Base-by-base conservation (phyloP, 352 stramenopile species). In the Phytopythium sindhum region DNA sequence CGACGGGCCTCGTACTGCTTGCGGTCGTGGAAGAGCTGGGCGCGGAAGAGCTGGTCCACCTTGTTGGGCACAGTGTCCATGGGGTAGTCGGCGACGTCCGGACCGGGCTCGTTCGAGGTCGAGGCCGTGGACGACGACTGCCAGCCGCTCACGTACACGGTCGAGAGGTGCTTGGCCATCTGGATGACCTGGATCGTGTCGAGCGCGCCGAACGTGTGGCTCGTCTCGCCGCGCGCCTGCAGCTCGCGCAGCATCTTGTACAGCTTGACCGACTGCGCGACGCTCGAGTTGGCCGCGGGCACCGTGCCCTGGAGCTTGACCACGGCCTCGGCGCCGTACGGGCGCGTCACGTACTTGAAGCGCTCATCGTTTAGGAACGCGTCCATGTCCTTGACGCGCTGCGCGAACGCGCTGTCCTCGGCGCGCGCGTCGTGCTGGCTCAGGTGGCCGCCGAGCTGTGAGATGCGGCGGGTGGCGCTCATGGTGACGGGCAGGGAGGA, bases 51-150 rank as follows among this genome's bases (percentile, higher is more conserved):
- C 76, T 99, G 97, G 84, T 99, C 96, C 21, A 98, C 95, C 73
- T 98, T 98, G 77, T 98, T 98, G 17, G 96, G 96, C 48, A 99
- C 96, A 39, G 97, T 99, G 86, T 99, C 96, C 86, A 98, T 98
- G 8, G 97, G 96, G 88, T 99, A 99, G 83, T 99, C 96, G 7
- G 97, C 97, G 73, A 99, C 98, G 72, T 99, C 97, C 29, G 97
- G 87, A 47, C 87, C 87, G 5, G 87, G 96, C 73, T 99, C 96
- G 78, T 99, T 99, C 63, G 93, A 98, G 45, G 90, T 97, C 61
- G 89, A 97, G 50, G 91, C 91, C 53, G 91, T 98, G 37, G 86
- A 96, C 58, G 86, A 98, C 73, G 94, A 99, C 74, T 99, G 97
- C 97, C 97, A 99, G 68, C 97, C 97, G 67, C 85, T 98, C 28